Evolutionary conservation across 768 basidiomycete species (phyloP).

Genomic region (Mycena galericulata): DNA sequence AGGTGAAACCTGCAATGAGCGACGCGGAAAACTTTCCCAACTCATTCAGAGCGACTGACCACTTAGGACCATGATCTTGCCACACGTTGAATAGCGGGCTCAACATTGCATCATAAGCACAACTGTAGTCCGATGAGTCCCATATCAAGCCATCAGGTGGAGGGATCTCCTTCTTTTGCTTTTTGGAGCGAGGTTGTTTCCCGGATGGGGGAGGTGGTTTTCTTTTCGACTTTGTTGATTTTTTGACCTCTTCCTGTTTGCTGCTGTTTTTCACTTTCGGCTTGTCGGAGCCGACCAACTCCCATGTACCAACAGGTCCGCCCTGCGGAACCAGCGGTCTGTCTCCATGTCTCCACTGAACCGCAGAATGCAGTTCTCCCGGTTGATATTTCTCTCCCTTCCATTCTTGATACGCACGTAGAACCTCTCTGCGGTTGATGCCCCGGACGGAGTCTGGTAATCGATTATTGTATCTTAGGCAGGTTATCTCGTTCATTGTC

Average conservation of each 20-base stretch:
- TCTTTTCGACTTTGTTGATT: neutral
- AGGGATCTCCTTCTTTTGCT: neutral
- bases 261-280: too few relatives aligned
- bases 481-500: neutral
- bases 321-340: neutral
- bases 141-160: neutral
- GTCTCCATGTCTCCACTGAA: neutral
- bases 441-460: neutral
- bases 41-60: neutral
- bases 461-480: neutral
- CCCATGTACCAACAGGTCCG: neutral
- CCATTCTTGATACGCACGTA: neutral
- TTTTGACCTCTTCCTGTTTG: too few relatives aligned
- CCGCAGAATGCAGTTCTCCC: neutral
- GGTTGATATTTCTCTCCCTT: neutral
- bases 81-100: neutral
- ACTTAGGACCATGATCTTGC: neutral
- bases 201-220: neutral
- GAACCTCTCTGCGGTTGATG: neutral
- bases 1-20: too few relatives aligned
- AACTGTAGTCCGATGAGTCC: neutral
- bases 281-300: neutral
- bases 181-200: neutral
- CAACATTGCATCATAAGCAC: neutral
- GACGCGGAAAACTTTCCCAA: neutral